Evolutionary conservation across 1,284 basidiomycete species (phyloP).

Genomic region (Puccinia horiana): DNA sequence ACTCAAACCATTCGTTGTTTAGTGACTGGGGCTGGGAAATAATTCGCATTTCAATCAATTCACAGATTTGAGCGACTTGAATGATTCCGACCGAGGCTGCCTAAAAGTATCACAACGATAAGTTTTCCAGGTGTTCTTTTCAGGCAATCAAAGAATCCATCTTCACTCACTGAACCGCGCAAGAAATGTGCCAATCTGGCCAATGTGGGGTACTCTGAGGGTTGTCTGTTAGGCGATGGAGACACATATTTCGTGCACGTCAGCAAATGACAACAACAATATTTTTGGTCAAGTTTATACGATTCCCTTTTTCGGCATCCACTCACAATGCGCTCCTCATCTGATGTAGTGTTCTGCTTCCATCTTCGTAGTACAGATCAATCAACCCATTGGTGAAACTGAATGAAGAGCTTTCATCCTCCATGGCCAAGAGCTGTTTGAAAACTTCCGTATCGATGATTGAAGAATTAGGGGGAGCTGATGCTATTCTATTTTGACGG

Average conservation of each 20-base stretch:
- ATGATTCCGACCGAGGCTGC: constrained; percentile 38
- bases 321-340: constrained; percentile 41
- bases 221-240: not conserved
- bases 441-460: constrained; percentile 45
- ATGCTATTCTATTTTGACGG: not conserved
- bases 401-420: constrained; percentile 30
- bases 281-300: not conserved
- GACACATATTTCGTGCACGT: not conserved
- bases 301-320: not conserved
- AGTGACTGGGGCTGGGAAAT: constrained; percentile 10
- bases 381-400: constrained; percentile 38
- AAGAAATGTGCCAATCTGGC: constrained; percentile 40
- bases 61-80: constrained; percentile 42
- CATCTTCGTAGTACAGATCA: constrained; percentile 42
- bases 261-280: not conserved
- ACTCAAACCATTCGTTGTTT: constrained; percentile 17
- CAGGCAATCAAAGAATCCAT: not conserved
- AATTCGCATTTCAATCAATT: constrained; percentile 38
- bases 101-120: not conserved
- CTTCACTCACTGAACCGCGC: constrained; percentile 30
- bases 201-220: constrained; percentile 22
- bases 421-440: constrained; percentile 44
- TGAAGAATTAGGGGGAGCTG: not conserved
- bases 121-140: not conserved
- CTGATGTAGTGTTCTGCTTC: constrained; percentile 19